A percentile compares a stretch with the other conserved stretches of the same genome.
phyloP scores from a whole-genome alignment of 805 yeast species.

The Candida peoriensis region DNA sequence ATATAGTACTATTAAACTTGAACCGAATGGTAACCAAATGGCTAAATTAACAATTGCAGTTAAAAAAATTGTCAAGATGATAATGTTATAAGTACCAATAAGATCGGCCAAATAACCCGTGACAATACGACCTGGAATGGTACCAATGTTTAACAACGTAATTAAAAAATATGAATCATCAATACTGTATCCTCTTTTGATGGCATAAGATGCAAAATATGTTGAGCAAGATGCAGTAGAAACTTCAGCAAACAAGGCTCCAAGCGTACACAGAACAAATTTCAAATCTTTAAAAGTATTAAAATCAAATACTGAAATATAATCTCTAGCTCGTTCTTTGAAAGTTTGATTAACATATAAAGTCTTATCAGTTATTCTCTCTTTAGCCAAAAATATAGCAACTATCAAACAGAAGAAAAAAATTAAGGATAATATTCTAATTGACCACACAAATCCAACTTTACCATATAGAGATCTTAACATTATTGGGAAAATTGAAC shows the following conservation, averaged over 20 bases:
- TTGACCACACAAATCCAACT: slow-evolving; percentile 51
- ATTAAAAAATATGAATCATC: slow-evolving; percentile 40
- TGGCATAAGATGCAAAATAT: slow-evolving; percentile 47
- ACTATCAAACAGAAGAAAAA: slow-evolving; percentile 22
- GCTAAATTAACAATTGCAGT: slow-evolving; percentile 31
- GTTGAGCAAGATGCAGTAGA: slow-evolving; percentile 42
- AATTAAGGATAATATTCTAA: slow-evolving; percentile 43
- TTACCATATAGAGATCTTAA: slow-evolving; percentile 33
- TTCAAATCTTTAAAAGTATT: slow-evolving; percentile 38
- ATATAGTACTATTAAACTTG: slow-evolving; percentile 28
- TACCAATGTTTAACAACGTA: slow-evolving; percentile 37
- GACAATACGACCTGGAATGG: slow-evolving; percentile 38
- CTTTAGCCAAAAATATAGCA: slow-evolving; percentile 27
- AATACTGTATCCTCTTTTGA: slow-evolving; percentile 36
- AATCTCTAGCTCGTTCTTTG: slow-evolving; percentile 12
- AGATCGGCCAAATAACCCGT: slow-evolving; percentile 40
- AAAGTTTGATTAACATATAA: slow-evolving; percentile 9
- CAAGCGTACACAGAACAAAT: slow-evolving; percentile 38
- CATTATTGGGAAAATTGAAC: slow-evolving; percentile 42
- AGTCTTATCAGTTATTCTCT: slow-evolving; percentile 24
- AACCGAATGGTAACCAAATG: slow-evolving; percentile 38
- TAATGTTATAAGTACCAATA: slow-evolving; percentile 50
- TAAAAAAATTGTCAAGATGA: slow-evolving; percentile 32
- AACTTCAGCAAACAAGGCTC: slow-evolving; percentile 42
- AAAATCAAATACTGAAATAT: slow-evolving; percentile 25